These are phyloP conservation scores for Mycena kentingensis DNA, from an alignment of 768 basidiomycete genomes.

Conservation along the genomic window DNA sequence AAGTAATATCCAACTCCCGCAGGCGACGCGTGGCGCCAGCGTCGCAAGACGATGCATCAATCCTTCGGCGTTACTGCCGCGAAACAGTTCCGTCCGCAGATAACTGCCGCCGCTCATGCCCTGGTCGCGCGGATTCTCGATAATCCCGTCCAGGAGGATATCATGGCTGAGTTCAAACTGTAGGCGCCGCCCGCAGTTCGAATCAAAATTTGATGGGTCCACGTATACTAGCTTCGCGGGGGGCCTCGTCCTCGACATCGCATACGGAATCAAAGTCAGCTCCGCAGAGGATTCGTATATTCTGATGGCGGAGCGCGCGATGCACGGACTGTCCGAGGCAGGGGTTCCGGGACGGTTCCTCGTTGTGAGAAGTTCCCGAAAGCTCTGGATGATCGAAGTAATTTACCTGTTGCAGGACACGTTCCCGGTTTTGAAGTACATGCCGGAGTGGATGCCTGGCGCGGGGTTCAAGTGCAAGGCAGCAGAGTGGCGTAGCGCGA, in stretches of 20 bases:
- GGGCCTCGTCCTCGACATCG: slow-evolving; percentile 25
- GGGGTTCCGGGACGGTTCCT: slow-evolving; percentile 32
- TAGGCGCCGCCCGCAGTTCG: slow-evolving; percentile 19
- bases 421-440: slow-evolving; percentile 23
- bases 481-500: slow-evolving; percentile 32
- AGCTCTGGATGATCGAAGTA: slow-evolving; percentile 21
- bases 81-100: slow-evolving; percentile 24
- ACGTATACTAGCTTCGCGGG: slow-evolving; percentile 25
- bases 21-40: slow-evolving; percentile 22
- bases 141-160: slow-evolving; percentile 27
- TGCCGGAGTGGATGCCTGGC: slow-evolving; percentile 46
- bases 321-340: slow-evolving; percentile 25
- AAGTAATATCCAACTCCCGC: not conserved
- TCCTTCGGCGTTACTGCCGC: slow-evolving; percentile 23
- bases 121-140: slow-evolving; percentile 28
- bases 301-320: slow-evolving; percentile 25
- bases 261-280: slow-evolving; percentile 30
- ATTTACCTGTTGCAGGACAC: not conserved
- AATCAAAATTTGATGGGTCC: not conserved
- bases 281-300: slow-evolving; percentile 30
- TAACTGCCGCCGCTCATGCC: slow-evolving; percentile 23
- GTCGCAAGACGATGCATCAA: slow-evolving; percentile 26
- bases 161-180: slow-evolving; percentile 31
- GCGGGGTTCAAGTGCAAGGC: slow-evolving; percentile 46
- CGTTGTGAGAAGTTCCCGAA: slow-evolving; percentile 29